Conservation (phyloP, 2,329 filamentous ascomycete genomes). For the Colletotrichum kahawae region DNA sequence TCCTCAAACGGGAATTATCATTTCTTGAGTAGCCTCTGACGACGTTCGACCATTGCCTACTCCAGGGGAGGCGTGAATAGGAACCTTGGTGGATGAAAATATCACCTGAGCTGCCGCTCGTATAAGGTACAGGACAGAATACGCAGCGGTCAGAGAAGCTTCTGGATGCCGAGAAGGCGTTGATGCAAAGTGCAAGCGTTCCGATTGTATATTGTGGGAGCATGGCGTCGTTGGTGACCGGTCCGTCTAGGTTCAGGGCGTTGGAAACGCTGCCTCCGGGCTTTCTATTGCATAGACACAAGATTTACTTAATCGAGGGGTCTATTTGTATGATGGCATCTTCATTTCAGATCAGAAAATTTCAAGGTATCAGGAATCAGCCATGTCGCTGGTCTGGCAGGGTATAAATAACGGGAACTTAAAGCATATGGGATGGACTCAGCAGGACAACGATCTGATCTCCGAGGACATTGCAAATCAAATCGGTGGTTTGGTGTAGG, state of each 20-base stretch:
- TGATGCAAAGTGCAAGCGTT: no score
- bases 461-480: neutral
- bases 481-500: neutral
- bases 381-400: rapidly evolving
- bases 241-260: no score
- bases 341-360: rapidly evolving
- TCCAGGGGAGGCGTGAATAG: no score
- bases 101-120: rapidly evolving
- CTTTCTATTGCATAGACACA: neutral
- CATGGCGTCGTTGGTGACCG: no score
- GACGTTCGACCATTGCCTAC: no score
- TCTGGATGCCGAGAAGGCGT: rapidly evolving
- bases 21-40: no score
- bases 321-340: neutral
- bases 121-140: neutral
- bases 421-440: neutral
- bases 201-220: no score
- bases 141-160: rapidly evolving
- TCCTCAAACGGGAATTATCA: no score
- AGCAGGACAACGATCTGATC: neutral
- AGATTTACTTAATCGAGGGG: rapidly evolving
- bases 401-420: neutral
- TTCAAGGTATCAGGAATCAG: rapidly evolving
- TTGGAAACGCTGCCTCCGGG: no score
- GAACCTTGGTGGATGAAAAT: rapidly evolving